Evolutionary conservation across 1,284 basidiomycete species (phyloP).

Genomic region (Leccinum solheimii): DNA sequence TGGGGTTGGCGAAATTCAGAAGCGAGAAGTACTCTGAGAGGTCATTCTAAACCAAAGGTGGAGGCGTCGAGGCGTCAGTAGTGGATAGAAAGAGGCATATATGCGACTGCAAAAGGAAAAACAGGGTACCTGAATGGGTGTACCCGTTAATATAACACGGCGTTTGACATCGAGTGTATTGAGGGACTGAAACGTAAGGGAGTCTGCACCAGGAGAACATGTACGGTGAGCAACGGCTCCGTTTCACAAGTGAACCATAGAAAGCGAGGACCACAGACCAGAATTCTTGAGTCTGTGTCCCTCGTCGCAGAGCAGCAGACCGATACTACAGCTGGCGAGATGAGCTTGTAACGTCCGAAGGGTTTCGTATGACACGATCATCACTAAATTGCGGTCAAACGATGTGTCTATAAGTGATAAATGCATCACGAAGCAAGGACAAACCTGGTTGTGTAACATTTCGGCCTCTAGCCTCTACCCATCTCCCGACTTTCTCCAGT

Average conservation of each 20-base stretch:
- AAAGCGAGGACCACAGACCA: conserved; percentile 48
- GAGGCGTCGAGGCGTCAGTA: not conserved
- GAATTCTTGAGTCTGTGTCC: conserved; percentile 98
- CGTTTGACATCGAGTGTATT: conserved; percentile 86
- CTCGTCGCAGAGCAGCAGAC: conserved; percentile 93
- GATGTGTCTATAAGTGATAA: not conserved
- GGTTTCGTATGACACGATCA: conserved; percentile 99
- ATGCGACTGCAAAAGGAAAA: not conserved
- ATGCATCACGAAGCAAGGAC: conserved; percentile 19
- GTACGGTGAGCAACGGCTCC: conserved; percentile 14
- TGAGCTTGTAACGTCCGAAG: conserved; percentile 80
- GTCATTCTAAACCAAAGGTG: conserved; percentile 68
- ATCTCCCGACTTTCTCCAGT: conserved; percentile 76
- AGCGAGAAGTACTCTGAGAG: conserved; percentile 97
- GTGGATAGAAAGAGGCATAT: conserved; percentile 5
- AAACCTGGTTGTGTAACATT: conserved; percentile 88
- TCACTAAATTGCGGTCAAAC: conserved; percentile 55
- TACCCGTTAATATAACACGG: conserved; percentile 96
- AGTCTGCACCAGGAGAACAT: conserved; percentile 53
- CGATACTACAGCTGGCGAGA: conserved; percentile 80
- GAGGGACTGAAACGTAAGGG: conserved; percentile 86
- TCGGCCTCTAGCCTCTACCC: conserved; percentile 84
- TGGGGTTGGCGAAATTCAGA: conserved; percentile 95
- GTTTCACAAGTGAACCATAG: not conserved
- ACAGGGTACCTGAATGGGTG: conserved; percentile 79